Conservation (phyloP, 2,329 filamentous ascomycete species). For the Fusarium graminum region DNA sequence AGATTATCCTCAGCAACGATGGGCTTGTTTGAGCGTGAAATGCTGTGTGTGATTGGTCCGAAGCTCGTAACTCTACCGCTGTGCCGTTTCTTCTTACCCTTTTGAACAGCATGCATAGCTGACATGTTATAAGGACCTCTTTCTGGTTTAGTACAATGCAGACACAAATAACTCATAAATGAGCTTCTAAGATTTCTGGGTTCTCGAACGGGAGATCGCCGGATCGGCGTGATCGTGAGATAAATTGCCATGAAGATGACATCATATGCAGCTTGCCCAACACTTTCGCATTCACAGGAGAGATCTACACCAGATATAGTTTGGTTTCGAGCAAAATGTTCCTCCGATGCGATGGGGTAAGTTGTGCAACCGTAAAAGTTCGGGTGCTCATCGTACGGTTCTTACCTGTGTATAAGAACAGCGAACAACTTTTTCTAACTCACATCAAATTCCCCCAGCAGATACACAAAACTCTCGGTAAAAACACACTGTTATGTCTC, state of each 20-base stretch:
- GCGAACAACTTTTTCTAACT: no score
- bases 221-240: not conserved
- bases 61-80: not conserved
- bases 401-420: no score
- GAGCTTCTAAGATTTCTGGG: not conserved
- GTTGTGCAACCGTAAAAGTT: no score
- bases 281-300: no score
- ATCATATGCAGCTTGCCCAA: no score
- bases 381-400: no score
- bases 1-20: slow-evolving; percentile 4
- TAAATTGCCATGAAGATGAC: slow-evolving; percentile 40
- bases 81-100: slow-evolving; percentile 13
- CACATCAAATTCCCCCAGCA: no score
- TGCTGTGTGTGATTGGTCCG: slow-evolving; percentile 7
- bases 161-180: not conserved
- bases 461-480: no score
- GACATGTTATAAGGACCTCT: not conserved
- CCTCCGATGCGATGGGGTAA: no score
- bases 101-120: not conserved
- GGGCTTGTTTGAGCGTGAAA: not conserved
- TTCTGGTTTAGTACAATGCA: not conserved
- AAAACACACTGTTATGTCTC: no score
- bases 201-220: not conserved
- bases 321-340: no score
- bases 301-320: no score